phyloP scores from a whole-genome alignment of 1,284 basidiomycete genomes.

The Ganoderma lingzhi region DNA sequence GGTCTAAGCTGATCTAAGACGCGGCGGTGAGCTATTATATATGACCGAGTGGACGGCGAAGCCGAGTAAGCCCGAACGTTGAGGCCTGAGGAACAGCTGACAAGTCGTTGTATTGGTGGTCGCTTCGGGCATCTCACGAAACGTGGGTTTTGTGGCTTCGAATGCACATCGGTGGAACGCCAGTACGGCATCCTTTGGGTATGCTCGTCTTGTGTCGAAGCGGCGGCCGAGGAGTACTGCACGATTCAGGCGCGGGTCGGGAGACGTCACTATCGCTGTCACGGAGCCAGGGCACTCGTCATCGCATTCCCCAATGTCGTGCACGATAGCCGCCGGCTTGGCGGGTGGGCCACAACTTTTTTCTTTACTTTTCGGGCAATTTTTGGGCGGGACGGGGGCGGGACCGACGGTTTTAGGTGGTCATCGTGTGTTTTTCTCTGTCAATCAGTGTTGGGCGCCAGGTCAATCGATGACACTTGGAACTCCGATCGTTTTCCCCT shows the following conservation, averaged over 20 bases:
- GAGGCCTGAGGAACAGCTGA: slow-evolving; percentile 4
- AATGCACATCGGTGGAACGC: slow-evolving; percentile 4
- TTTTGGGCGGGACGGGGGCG: slow-evolving; percentile 1
- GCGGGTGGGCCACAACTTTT: neutral
- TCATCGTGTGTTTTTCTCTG: neutral
- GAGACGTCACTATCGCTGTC: neutral
- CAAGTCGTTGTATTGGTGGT: neutral
- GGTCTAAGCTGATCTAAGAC: neutral
- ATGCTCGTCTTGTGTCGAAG: neutral
- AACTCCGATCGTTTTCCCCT: neutral
- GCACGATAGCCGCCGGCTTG: neutral
- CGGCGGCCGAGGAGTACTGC: neutral
- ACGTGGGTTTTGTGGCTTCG: slow-evolving; percentile 11
- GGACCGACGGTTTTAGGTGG: neutral
- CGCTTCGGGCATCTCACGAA: slow-evolving; percentile 12
- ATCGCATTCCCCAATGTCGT: neutral
- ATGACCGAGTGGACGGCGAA: neutral
- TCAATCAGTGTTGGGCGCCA: neutral
- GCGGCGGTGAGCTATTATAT: neutral
- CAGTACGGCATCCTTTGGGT: slow-evolving; percentile 6
- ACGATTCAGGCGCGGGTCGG: neutral
- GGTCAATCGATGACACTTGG: neutral
- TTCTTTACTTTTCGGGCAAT: neutral
- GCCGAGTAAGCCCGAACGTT: neutral
- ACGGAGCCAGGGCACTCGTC: neutral